phyloP scores from a whole-genome alignment of 108 stramenopile species.

The Skeletonema potamos region DNA sequence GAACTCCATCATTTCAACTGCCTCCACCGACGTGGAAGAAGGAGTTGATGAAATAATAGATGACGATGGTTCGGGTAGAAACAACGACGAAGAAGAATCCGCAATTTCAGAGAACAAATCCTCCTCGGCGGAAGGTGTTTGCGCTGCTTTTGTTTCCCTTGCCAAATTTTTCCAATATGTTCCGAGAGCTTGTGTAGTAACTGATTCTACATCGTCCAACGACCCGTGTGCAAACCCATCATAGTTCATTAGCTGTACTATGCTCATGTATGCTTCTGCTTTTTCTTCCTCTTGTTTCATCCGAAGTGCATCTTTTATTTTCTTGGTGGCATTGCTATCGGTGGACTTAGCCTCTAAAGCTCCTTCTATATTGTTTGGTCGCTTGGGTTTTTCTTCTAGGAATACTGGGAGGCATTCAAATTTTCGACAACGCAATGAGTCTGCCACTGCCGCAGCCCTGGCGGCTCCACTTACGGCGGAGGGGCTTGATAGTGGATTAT shows the following conservation, averaged over 20 bases:
- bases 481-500: constrained; percentile 1
- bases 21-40: neutral
- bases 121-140: constrained; percentile 3
- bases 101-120: constrained; percentile 4
- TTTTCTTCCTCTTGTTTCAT: constrained; percentile 7
- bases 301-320: neutral
- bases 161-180: constrained; percentile 13
- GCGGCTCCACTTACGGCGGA: constrained; percentile 28
- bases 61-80: constrained; percentile 14
- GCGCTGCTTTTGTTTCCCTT: neutral
- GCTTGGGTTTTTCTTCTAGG: constrained; percentile 23
- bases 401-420: constrained; percentile 39
- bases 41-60: constrained; percentile 1
- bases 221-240: constrained; percentile 23
- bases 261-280: constrained; percentile 11
- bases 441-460: constrained; percentile 25
- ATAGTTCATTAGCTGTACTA: constrained; percentile 22
- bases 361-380: constrained; percentile 1
- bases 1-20: constrained; percentile 28
- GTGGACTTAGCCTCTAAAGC: neutral
- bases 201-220: constrained; percentile 7
- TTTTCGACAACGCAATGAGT: constrained; percentile 22
- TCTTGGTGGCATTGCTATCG: constrained; percentile 12
- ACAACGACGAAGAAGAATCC: neutral
- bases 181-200: constrained; percentile 19